Base-by-base conservation (phyloP, 1,284 basidiomycete genomes). In the Trametes versicolor region DNA sequence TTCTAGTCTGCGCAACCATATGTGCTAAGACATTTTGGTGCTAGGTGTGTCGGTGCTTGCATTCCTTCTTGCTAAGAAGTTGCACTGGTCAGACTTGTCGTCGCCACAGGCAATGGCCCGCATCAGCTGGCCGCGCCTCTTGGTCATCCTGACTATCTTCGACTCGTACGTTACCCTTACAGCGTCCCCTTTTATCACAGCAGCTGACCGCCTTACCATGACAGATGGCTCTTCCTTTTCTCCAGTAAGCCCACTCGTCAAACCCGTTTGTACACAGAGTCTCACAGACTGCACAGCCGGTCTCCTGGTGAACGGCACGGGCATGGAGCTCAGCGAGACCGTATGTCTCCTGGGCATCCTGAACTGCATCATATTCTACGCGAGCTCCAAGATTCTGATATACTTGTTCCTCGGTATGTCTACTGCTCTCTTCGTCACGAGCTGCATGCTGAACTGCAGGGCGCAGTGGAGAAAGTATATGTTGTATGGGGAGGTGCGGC, bases 331-430 rank as follows among this genome's bases (percentile, higher is more conserved):
- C 25, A 75, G 70, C 58, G 12, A 37, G 1, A 68, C 63, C 3
- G 72, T 76, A 0, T 83, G 82, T 68, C 65, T 73, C 8, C 63
- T 79, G 6, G 81, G 77, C 1, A 80, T 83, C 58, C 74, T 73
- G 47, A 66, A 71, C 48, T 81, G 80, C 70, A 78, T 81, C 52
- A 62, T 72, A n/a, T 75, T 82, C 56, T 83, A 83, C 65, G 76
- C 74, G 0, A 64, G 69, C 5, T 76, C 77, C 9, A 79, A 79
- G 60, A 36, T 80, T 13, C 70, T 81, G 58, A 79, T 82, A n/a
- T 83, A 81, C 63, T 70, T 75, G 13, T 80, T 81, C 64, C 75
- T 80, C 4, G 70, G 78, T 78, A 55, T 6, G 61, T 32, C 51
- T 25, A 2, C 23, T 27, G 29, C 29, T 58, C n/a, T 43, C 57